These are phyloP conservation scores for Neolentinus lepideus DNA, from an alignment of 1,284 basidiomycete genomes.

Conservation along the genomic window DNA sequence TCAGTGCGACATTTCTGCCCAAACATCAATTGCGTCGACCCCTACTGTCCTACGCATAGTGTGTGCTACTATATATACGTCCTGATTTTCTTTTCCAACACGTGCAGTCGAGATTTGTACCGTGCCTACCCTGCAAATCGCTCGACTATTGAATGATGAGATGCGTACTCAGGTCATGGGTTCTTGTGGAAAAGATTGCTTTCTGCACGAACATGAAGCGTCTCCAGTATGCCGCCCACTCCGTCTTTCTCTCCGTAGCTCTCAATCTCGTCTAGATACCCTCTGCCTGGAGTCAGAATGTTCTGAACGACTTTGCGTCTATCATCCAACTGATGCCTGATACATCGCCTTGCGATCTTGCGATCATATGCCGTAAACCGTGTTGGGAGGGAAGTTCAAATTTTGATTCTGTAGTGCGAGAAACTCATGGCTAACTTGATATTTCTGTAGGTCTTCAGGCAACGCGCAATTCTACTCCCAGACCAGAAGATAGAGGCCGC, in stretches of 20 bases:
- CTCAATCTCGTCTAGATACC: neutral
- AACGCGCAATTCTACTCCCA: neutral
- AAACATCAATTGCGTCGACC: constrained; percentile 5
- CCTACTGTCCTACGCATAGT: constrained; percentile 6
- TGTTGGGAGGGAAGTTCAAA: constrained; percentile 32
- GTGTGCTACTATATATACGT: neutral
- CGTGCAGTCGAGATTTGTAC: neutral
- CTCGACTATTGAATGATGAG: neutral
- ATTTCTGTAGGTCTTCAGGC: neutral
- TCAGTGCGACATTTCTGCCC: constrained; percentile 5
- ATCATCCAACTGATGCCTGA: constrained; percentile 28
- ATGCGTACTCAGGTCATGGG: neutral
- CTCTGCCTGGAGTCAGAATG: neutral
- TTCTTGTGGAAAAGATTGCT: neutral
- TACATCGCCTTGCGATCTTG: constrained; percentile 34
- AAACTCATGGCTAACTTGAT: neutral
- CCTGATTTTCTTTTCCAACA: neutral
- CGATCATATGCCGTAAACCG: constrained; percentile 31
- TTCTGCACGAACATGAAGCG: neutral
- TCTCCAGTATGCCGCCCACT: neutral
- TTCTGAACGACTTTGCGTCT: constrained; percentile 15
- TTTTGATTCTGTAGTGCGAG: neutral
- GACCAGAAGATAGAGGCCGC: neutral
- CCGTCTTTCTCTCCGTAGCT: neutral
- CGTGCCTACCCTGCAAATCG: neutral